Conservation (phyloP, 306 rosid genomes). For the Rosa persica region DNA sequence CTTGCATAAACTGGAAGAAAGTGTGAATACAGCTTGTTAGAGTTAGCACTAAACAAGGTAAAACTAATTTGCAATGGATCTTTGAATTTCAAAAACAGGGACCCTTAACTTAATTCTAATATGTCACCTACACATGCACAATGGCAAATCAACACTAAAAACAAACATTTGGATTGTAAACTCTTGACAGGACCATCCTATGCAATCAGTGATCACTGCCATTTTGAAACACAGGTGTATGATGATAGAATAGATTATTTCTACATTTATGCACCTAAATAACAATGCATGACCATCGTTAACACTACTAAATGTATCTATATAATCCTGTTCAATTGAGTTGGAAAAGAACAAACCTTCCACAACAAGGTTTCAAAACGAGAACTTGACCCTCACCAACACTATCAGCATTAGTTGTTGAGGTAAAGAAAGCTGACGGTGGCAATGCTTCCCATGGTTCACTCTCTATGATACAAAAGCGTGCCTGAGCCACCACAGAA, state of each 20-base stretch:
- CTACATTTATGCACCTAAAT: constrained; percentile 1
- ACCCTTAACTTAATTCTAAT: background rate
- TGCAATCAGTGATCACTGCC: background rate
- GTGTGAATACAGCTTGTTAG: background rate
- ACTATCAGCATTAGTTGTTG: constrained; percentile 44
- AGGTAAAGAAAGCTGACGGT: constrained; percentile 43
- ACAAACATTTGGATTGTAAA: background rate
- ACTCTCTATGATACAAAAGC: constrained; percentile 72
- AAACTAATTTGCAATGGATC: background rate
- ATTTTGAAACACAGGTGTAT: background rate
- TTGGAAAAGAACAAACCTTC: constrained; percentile 59
- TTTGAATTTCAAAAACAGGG: too few species aligned
- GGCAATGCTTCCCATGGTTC: constrained; percentile 81
- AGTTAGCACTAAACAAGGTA: background rate
- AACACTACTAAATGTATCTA: constrained; percentile 5
- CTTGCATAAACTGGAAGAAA: constrained; percentile 52
- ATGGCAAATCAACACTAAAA: background rate
- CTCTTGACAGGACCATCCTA: background rate
- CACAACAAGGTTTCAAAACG: constrained; percentile 65
- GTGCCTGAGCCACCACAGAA: constrained; percentile 48
- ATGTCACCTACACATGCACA: background rate
- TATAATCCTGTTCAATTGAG: background rate
- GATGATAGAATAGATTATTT: background rate
- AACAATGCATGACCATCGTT: background rate
- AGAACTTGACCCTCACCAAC: constrained; percentile 54